phyloP scores from a whole-genome alignment of 805 yeast species.

The Metschnikowia colocasiae region DNA sequence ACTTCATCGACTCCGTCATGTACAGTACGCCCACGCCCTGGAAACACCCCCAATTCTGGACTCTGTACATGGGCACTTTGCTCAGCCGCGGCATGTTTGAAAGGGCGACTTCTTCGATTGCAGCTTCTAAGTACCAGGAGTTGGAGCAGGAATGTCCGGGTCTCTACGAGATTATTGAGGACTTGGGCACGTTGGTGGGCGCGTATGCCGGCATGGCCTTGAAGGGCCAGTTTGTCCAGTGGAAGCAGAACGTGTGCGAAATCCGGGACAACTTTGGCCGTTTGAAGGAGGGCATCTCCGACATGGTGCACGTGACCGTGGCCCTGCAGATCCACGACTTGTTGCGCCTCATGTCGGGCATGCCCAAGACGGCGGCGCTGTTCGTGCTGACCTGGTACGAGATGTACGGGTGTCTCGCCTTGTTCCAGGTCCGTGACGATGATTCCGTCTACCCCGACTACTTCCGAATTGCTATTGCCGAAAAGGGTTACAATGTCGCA shows the following conservation, averaged over 20 bases:
- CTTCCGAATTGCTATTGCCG: slow-evolving; percentile 30
- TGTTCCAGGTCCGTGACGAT: slow-evolving; percentile 55
- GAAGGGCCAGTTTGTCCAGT: slow-evolving; percentile 41
- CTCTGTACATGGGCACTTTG: slow-evolving; percentile 50
- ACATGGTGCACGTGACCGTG: slow-evolving; percentile 26
- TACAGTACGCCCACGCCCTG: slow-evolving; percentile 43
- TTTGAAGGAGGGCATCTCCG: slow-evolving; percentile 23
- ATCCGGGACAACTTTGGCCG: slow-evolving; percentile 41
- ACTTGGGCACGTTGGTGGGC: slow-evolving; percentile 37
- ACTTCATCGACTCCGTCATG: slow-evolving; percentile 45
- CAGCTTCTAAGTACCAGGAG: slow-evolving; percentile 41
- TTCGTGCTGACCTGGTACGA: slow-evolving; percentile 68
- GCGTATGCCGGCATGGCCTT: slow-evolving; percentile 40
- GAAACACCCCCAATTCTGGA: slow-evolving; percentile 58
- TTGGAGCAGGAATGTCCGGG: slow-evolving; percentile 27
- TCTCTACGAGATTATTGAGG: slow-evolving; percentile 37
- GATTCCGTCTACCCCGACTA: slow-evolving; percentile 32
- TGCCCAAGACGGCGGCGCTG: slow-evolving; percentile 46
- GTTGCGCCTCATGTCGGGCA: slow-evolving; percentile 45
- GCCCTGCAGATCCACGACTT: slow-evolving; percentile 40
- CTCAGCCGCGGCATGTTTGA: slow-evolving; percentile 58
- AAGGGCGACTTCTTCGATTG: slow-evolving; percentile 50
- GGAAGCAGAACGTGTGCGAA: slow-evolving; percentile 51
- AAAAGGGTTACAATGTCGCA: slow-evolving; percentile 20
- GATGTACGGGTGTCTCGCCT: slow-evolving; percentile 49